phyloP scores from a whole-genome alignment of 257 asterid genomes.

The Eucommia ulmoides region DNA sequence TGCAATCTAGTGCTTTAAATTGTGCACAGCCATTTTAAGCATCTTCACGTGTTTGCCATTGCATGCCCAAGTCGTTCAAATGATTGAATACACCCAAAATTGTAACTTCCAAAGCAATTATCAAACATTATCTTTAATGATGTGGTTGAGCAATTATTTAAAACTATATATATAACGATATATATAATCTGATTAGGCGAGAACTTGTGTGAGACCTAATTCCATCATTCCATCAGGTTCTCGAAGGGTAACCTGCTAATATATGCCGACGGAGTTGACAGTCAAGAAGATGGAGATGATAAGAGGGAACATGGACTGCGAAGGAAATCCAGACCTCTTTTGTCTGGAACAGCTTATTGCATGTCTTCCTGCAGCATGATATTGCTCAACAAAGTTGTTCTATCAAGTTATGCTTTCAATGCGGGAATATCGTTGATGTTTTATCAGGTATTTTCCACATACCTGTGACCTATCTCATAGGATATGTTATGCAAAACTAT shows the following conservation, averaged over 20 bases:
- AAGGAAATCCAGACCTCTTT: conserved; percentile 25
- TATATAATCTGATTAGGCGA: not conserved
- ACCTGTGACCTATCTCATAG: not conserved
- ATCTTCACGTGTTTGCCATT: no score
- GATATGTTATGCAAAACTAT: no score
- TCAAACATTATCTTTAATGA: not conserved
- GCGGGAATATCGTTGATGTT: conserved; percentile 42
- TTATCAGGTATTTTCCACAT: conserved; percentile 26
- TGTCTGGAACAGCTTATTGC: conserved; percentile 39
- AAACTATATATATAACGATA: not conserved
- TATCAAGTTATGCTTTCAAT: conserved; percentile 31
- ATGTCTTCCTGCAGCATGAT: conserved; percentile 44
- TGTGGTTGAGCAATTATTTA: not conserved
- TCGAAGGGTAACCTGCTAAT: conserved; percentile 1
- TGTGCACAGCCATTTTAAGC: no score
- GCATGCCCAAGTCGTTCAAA: no score
- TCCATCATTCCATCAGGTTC: not conserved
- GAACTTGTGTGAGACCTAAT: not conserved
- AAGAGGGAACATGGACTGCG: conserved; percentile 17
- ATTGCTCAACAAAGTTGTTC: conserved; percentile 35
- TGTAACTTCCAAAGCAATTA: no score
- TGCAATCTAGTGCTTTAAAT: no score
- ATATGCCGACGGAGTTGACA: not conserved
- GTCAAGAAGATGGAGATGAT: conserved; percentile 14
- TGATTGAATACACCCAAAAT: no score